Evolutionary conservation across 2,329 filamentous ascomycete genomes (phyloP).

Genomic region (Chaetomiaceae sp.): DNA sequence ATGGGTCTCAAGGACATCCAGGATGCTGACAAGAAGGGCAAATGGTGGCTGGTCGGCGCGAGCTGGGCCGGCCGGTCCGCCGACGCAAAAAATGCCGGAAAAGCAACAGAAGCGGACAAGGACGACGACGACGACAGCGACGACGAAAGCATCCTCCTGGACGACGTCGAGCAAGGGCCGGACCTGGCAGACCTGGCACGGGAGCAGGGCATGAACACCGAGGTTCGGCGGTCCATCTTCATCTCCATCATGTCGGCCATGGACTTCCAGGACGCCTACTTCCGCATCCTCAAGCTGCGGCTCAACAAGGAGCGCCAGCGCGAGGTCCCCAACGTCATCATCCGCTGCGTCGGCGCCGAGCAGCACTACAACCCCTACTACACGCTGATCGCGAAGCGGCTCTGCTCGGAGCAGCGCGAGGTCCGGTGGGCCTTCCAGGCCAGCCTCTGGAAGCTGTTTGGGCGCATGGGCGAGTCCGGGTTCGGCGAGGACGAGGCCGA

Average conservation of each 20-base stretch:
- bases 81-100: constrained; percentile 12
- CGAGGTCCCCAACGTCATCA: constrained; percentile 80
- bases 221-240: constrained; percentile 86
- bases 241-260: constrained; percentile 80
- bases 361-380: constrained; percentile 90
- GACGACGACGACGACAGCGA: constrained; percentile 31
- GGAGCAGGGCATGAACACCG: constrained; percentile 80
- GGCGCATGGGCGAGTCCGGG: constrained; percentile 74
- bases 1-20: constrained; percentile 78
- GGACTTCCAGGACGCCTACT: constrained; percentile 78
- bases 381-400: constrained; percentile 71
- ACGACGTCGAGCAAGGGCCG: constrained; percentile 47
- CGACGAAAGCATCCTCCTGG: constrained; percentile 28
- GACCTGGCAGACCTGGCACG: constrained; percentile 71
- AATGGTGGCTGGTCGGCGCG: constrained; percentile 99
- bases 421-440: constrained; percentile 84
- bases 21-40: constrained; percentile 78
- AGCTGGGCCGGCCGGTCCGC: constrained; percentile 61
- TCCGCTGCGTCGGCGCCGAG: constrained; percentile 83
- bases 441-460: constrained; percentile 79
- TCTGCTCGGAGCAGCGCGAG: constrained; percentile 65
- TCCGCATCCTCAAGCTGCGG: constrained; percentile 72
- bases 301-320: constrained; percentile 81
- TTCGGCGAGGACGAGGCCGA: constrained; percentile 60
- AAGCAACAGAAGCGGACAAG: constrained; percentile 12